A percentile compares a stretch with the other conserved stretches of the same genome.
These are phyloP conservation scores for Ogataea nonfermentans DNA, from an alignment of 805 yeast genomes.

Conservation along the genomic window DNA sequence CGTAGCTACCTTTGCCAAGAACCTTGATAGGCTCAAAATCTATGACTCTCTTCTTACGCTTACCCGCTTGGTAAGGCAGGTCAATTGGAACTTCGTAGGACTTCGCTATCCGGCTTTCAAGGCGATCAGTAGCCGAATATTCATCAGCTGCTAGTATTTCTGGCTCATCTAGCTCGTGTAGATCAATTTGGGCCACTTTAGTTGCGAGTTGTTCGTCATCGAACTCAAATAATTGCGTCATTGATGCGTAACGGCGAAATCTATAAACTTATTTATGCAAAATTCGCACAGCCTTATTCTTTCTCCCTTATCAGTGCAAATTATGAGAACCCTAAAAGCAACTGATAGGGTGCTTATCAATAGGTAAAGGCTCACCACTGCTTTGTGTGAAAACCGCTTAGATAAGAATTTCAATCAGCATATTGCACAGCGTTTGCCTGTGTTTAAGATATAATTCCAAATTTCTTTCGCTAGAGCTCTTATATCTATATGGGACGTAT, in stretches of 20 bases:
- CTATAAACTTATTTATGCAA: constrained; percentile 4
- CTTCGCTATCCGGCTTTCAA: constrained; percentile 26
- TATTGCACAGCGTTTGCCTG: no score
- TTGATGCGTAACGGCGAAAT: constrained; percentile 4
- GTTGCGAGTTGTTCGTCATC: constrained; percentile 29
- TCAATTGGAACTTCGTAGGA: constrained; percentile 31
- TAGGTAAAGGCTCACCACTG: no score
- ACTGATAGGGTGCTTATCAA: no score
- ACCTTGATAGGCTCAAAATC: constrained; percentile 78
- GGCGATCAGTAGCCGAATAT: not conserved
- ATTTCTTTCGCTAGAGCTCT: no score
- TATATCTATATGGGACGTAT: no score
- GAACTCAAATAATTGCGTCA: constrained; percentile 29
- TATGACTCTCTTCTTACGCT: constrained; percentile 26
- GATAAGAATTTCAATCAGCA: no score
- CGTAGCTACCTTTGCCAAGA: constrained; percentile 85
- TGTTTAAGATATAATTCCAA: no score
- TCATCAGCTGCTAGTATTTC: constrained; percentile 2
- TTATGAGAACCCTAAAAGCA: no score
- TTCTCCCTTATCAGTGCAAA: no score
- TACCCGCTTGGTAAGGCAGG: constrained; percentile 20
- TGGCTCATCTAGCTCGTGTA: constrained; percentile 5
- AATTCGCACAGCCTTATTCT: not conserved
- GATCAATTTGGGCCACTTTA: constrained; percentile 3
- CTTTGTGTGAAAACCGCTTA: no score